A percentile compares a stretch with the other conserved stretches of the same genome.
phyloP scores from a whole-genome alignment of 768 basidiomycete genomes.

The Galerina sulciceps region DNA sequence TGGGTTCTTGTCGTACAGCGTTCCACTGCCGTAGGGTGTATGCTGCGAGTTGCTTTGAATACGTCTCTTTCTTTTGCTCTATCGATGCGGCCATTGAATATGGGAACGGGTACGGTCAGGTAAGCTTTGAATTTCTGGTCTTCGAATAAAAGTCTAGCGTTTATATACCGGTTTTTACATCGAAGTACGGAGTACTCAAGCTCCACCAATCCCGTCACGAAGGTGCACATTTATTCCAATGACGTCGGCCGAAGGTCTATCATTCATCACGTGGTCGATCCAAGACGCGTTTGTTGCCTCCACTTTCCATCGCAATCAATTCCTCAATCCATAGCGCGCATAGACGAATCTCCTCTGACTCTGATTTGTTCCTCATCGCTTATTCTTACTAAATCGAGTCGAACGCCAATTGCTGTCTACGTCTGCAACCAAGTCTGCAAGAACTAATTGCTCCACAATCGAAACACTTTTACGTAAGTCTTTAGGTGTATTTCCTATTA shows the following conservation, averaged over 20 bases:
- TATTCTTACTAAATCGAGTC: no score
- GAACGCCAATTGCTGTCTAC: no score
- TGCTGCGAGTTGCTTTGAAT: conserved; percentile 44
- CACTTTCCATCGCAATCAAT: neutral
- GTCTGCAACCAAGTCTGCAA: no score
- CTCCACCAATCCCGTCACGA: conserved; percentile 29
- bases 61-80: conserved; percentile 41
- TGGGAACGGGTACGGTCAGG: no score
- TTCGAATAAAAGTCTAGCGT: neutral
- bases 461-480: no score
- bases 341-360: no score
- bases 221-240: conserved; percentile 24
- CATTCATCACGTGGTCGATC: conserved; percentile 19
- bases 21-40: conserved; percentile 48
- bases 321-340: neutral
- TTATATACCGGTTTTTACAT: conserved; percentile 19
- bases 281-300: conserved; percentile 11
- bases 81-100: conserved; percentile 33
- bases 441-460: no score
- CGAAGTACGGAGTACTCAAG: conserved; percentile 12
- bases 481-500: no score
- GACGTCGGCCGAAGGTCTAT: conserved; percentile 24
- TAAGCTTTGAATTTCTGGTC: no score
- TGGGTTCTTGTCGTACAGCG: conserved; percentile 25
- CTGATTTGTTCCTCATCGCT: no score